Percentiles rank a stretch among this genome's conserved stretches.
Evolutionary conservation across 192 early-diverging fungal genomes (phyloP).

Genomic region (Radiomyces spectabilis): DNA sequence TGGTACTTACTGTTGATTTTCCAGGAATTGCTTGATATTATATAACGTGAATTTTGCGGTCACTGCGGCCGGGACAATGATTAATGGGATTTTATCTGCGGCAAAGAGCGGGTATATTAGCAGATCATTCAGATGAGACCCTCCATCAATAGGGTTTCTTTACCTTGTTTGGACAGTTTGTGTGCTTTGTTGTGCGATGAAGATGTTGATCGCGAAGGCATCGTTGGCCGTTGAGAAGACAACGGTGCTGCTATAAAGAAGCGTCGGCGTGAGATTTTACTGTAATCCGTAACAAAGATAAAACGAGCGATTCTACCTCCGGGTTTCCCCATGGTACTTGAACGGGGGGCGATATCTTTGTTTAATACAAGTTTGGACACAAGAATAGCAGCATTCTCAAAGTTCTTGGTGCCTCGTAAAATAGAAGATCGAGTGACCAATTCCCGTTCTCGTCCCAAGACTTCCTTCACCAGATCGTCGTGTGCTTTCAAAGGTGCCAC

Average conservation of each 20-base stretch:
- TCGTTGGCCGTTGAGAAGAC: too few relatives aligned
- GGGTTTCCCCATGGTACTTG: conserved; percentile 1
- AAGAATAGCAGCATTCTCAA: conserved; percentile 8
- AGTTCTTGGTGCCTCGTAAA: conserved; percentile 35
- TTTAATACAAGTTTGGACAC: not conserved
- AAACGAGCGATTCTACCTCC: not conserved
- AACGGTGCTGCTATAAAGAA: too few relatives aligned
- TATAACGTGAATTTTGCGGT: conserved; percentile 82
- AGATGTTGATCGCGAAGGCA: too few relatives aligned
- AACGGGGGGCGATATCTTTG: not conserved
- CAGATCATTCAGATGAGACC: not conserved
- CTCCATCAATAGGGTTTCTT: not conserved
- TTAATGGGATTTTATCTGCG: conserved; percentile 63
- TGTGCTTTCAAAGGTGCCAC: too few relatives aligned
- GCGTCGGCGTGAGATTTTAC: not conserved
- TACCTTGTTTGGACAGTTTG: not conserved
- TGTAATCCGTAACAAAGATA: not conserved
- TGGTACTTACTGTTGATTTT: conserved; percentile 60
- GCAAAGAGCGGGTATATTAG: too few relatives aligned
- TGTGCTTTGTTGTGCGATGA: not conserved
- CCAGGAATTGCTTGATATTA: conserved; percentile 81
- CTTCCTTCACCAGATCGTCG: conserved; percentile 27
- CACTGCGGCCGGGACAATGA: conserved; percentile 84
- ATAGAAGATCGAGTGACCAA: conserved; percentile 32
- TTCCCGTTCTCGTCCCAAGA: conserved; percentile 31